Percentiles rank a stretch among this genome's conserved stretches.
Conservation (phyloP, 202 grass and related monocot species). For the Zizania palustris region DNA sequence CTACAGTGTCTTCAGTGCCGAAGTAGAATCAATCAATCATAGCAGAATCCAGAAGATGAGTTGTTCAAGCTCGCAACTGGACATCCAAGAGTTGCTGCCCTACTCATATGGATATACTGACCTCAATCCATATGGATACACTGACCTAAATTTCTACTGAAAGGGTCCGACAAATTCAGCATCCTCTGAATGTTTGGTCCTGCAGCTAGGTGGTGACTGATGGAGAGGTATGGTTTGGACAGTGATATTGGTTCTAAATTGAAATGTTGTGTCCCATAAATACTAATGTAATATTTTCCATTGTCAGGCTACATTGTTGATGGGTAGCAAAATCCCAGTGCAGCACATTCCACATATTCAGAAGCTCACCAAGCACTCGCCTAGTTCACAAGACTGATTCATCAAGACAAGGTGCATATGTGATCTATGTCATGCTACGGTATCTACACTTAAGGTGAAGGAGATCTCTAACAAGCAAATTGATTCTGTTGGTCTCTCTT, state of each 20-base stretch:
- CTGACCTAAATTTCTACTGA: constrained; percentile 89
- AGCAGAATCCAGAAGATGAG: constrained; percentile 92
- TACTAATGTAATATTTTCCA: constrained; percentile 10
- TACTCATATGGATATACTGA: constrained; percentile 81
- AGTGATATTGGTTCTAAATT: constrained; percentile 10
- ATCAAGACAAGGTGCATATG: neutral
- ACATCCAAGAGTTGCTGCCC: constrained; percentile 79
- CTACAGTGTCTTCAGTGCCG: constrained; percentile 76
- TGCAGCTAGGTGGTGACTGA: neutral
- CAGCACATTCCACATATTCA: constrained; percentile 21
- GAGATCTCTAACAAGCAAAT: constrained; percentile 19
- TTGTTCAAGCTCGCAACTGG: constrained; percentile 69
- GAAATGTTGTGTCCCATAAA: constrained; percentile 16
- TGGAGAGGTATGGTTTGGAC: constrained; percentile 26
- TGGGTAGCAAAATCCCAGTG: constrained; percentile 11
- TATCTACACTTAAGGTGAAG: neutral
- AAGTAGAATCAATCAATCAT: constrained; percentile 93
- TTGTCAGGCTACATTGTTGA: constrained; percentile 32
- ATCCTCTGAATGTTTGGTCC: constrained; percentile 20
- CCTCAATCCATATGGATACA: constrained; percentile 65
- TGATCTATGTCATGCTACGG: neutral
- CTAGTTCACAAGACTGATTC: constrained; percentile 1
- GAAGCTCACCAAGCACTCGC: neutral
- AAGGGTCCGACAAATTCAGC: constrained; percentile 6
- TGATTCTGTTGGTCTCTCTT: constrained; percentile 17